Evolutionary conservation across 2,329 filamentous ascomycete species (phyloP).

Genomic region (Sporothrix brunneoviolacea): DNA sequence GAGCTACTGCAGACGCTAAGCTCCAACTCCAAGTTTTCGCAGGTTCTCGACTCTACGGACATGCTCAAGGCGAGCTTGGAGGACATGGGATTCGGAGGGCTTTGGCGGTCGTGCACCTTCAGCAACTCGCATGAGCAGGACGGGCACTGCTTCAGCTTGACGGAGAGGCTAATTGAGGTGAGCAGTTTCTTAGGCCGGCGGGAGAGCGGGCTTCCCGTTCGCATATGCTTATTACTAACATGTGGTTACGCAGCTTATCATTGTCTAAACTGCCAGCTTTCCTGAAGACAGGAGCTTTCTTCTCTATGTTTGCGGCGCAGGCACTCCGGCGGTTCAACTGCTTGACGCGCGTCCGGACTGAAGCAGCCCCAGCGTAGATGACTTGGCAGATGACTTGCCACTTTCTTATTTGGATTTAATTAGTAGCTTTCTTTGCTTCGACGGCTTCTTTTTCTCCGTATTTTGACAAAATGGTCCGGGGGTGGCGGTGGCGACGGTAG

Average conservation of each 20-base stretch:
- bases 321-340: neutral
- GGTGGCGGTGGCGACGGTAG: conserved; percentile 9
- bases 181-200: too few species aligned
- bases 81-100: conserved; percentile 55
- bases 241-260: conserved; percentile 13
- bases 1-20: conserved; percentile 52
- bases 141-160: conserved; percentile 46
- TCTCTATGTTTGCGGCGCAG: too few species aligned
- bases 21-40: conserved; percentile 44
- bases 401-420: neutral
- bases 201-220: too few species aligned
- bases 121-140: conserved; percentile 43
- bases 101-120: conserved; percentile 53
- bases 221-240: too few species aligned
- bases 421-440: neutral
- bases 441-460: neutral
- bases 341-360: neutral
- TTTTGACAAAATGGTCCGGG: conserved; percentile 1
- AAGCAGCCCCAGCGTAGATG: neutral
- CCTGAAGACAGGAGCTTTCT: too few species aligned
- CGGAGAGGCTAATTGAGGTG: conserved; percentile 57
- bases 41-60: conserved; percentile 40
- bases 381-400: neutral
- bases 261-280: conserved; percentile 4
- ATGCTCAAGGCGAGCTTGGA: conserved; percentile 48